Evolutionary conservation across 371 early-diverging fungal genomes (phyloP).

Genomic region (Nematocida ironsii): DNA sequence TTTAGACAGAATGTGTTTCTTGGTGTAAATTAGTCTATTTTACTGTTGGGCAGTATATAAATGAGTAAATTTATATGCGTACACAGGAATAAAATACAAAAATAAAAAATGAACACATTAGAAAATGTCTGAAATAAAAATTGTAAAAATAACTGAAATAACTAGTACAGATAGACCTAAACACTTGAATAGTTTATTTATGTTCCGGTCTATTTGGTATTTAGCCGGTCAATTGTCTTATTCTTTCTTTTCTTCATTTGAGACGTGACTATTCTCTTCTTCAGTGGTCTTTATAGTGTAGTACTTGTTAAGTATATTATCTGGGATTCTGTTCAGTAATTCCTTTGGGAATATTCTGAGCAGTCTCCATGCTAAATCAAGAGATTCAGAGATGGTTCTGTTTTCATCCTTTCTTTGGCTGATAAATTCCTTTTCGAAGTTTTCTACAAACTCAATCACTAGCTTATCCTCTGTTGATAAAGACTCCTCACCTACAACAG

Average conservation of each 20-base stretch:
- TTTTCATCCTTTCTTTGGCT: conserved; percentile 88
- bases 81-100: no score
- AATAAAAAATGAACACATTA: no score
- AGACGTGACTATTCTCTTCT: background rate
- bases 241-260: background rate
- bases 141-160: no score
- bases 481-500: conserved; percentile 99
- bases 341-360: conserved; percentile 99
- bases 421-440: conserved; percentile 95
- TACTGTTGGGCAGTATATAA: no score
- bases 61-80: no score
- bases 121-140: no score
- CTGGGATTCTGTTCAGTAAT: conserved; percentile 97
- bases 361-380: conserved; percentile 96
- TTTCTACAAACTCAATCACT: conserved; percentile 92
- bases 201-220: background rate
- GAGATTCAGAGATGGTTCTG: conserved; percentile 89
- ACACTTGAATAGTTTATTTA: background rate
- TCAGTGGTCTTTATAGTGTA: conserved; percentile 71
- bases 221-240: background rate
- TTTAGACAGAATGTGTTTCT: no score
- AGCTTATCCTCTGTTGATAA: conserved; percentile 94
- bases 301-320: conserved; percentile 85
- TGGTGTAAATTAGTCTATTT: no score
- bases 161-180: background rate